Conservation (phyloP, 768 basidiomycete species). For the Mycena rosella region DNA sequence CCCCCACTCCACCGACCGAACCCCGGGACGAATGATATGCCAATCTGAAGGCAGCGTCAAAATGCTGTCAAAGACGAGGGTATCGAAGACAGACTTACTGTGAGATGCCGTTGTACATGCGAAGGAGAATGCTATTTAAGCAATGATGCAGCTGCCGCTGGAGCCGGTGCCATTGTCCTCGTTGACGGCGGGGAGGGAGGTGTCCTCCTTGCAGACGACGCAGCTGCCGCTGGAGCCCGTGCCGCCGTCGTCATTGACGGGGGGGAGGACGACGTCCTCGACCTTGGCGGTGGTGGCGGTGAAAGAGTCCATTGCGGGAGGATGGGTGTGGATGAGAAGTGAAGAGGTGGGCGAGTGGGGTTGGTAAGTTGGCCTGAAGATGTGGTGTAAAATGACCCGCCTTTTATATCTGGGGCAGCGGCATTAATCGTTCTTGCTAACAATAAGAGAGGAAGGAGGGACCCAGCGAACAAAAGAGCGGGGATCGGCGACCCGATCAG, state of each 20-base stretch:
- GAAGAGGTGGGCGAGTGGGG: conserved; percentile 4
- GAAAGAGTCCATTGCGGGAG: conserved; percentile 31
- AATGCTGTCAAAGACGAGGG: neutral
- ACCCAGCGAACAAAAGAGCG: conserved; percentile 13
- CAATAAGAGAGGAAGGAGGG: conserved; percentile 9
- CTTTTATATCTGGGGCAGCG: conserved; percentile 13
- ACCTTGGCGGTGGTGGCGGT: conserved; percentile 8
- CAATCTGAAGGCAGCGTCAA: neutral
- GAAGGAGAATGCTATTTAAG: neutral
- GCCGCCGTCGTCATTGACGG: conserved; percentile 16
- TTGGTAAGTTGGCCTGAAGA: conserved; percentile 22
- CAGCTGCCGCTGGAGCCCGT: conserved; percentile 22
- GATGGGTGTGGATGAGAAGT: conserved; percentile 18
- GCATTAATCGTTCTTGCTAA: neutral
- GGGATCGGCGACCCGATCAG: neutral
- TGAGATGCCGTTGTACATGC: neutral
- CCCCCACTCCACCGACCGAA: neutral
- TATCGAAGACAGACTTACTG: neutral
- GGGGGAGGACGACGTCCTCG: conserved; percentile 14
- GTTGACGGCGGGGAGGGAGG: conserved; percentile 19
- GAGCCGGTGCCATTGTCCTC: conserved; percentile 11
- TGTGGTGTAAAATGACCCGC: neutral
- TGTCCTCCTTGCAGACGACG: conserved; percentile 27
- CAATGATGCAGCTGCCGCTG: conserved; percentile 19
- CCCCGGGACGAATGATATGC: conserved; percentile 14